A percentile compares a stretch with the other conserved stretches of the same genome.
Evolutionary conservation across 352 stramenopile species (phyloP).

Genomic region (Discostella stelligera): DNA sequence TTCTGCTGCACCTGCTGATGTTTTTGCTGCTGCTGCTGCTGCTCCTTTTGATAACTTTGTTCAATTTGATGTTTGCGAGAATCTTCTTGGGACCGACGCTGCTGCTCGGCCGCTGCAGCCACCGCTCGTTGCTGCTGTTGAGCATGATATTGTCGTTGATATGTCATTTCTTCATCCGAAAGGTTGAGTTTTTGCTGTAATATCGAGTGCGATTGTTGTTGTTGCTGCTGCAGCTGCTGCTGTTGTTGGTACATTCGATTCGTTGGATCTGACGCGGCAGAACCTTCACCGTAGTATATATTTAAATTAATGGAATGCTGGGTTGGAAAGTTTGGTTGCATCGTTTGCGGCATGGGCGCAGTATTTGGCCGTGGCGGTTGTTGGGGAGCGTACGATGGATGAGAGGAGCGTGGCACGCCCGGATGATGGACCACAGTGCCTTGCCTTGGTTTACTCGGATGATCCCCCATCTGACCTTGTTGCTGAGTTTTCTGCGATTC

Average conservation of each 20-base stretch:
- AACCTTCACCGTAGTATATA: constrained; percentile 22
- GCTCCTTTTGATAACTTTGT: constrained; percentile 3
- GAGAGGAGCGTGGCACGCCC: not conserved
- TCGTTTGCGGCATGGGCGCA: not conserved
- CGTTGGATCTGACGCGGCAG: constrained; percentile 18
- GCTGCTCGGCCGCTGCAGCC: constrained; percentile 13
- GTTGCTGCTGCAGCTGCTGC: constrained; percentile 14
- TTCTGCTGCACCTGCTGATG: constrained; percentile 19
- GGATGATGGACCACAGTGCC: not conserved
- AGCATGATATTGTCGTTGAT: constrained; percentile 19
- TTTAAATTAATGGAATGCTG: constrained; percentile 3
- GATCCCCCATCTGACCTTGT: constrained; percentile 16
- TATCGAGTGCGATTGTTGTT: constrained; percentile 9
- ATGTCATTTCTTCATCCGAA: constrained; percentile 11
- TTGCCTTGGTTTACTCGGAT: constrained; percentile 9
- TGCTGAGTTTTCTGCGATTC: constrained; percentile 21
- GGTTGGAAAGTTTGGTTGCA: constrained; percentile 22
- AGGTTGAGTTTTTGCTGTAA: constrained; percentile 21
- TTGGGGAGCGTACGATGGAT: not conserved
- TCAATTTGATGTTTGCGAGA: constrained; percentile 21
- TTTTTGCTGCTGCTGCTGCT: constrained; percentile 1
- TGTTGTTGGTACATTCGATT: constrained; percentile 22
- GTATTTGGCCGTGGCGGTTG: constrained; percentile 4
- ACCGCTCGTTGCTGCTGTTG: constrained; percentile 13
- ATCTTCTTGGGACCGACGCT: constrained; percentile 30